Evolutionary conservation across 192 early-diverging fungal species (phyloP), one percentile per base, ranked within the genome.

Genomic region (Coemansia sp.): DNA sequence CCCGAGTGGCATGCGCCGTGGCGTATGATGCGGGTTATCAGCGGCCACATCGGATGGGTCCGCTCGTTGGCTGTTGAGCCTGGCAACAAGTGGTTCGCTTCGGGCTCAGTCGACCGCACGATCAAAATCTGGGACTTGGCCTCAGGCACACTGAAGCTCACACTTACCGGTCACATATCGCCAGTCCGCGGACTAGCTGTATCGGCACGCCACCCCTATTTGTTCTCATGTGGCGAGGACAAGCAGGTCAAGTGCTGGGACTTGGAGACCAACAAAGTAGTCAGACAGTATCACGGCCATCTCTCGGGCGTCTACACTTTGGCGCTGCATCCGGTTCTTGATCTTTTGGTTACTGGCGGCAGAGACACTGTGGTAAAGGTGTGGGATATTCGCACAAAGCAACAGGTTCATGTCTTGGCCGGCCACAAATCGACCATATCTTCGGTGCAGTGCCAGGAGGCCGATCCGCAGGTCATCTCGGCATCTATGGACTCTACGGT

Each of bases 71-170:
- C 95, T n/a, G 92, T 99, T 6, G 98, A 99, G 71, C 92, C 94
- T 27, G 90, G 93, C 13, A 99, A 99, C 78, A 90, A 93, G 78
- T 99, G 98, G 98, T 99, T 99, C 85, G 98, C 91, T 0, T 97
- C 97, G 0, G 98, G 97, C n/a, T 95, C 94, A 16, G 95, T 95
- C 13, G 98, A 99, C 85, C 86, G 97, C 34, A 93, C 96, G 11
- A 97, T 99, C 77, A 99, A 99, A 91, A 97, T 99, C 74, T 98
- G 98, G 98, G 98, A 99, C 83, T 78, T 99, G 75, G 98, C 98
- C 3, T 97, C 97, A 0, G 98, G 98, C 22, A 95, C 92, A 1
- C 85, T 99, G 53, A 96, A 94, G 74, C 86, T 99, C 43, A 94
- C 98, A 22, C 84, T 99, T 38, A 99, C 98, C 6, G 98, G 97